Evolutionary conservation across 805 yeast genomes (phyloP), one percentile per base, ranked within the genome.

Genomic region (Myxozyma melibiosi): DNA sequence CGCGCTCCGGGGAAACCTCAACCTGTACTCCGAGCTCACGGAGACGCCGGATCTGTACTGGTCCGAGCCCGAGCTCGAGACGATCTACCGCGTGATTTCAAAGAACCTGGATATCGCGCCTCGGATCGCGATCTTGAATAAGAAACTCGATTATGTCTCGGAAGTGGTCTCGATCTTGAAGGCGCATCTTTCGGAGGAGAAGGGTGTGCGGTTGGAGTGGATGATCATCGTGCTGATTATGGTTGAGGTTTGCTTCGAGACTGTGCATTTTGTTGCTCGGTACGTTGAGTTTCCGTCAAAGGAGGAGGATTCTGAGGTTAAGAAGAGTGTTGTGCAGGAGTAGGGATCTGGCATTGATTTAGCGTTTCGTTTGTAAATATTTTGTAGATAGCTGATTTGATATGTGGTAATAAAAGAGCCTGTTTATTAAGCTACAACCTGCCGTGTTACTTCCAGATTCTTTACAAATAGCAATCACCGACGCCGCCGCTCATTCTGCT

Each of bases 1-100:
- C 62, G 73, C 88, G 41, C 74, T 91, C 13, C 75, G 97, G 58
- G 96, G 96, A 0, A 86, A 86, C 64, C 77, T 91, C 64, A 91
- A 91, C 65, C 73, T 91, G 31, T 90, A 91, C 70, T 86, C 92
- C 8, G 96, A 90, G 67, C 77, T 91, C 57, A 88, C 89, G 30
- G 97, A 90, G 65, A 89, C 95, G 0, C 97, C 97, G 0, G 97
- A 91, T 70, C 73, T 90, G 41, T 91, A 90, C 71, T 91, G 97
- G 97, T 81, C 89, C 44, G 96, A 90, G 68, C 96, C 97, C 0
- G 82, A 83, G 33, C 74, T 91, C 52, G 97, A 91, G 68, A 78
- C 78, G 52, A 82, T 90, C 8, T 91, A 89, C 70, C 80, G 84
- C 47, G 78, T 81, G 18, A 83, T 89, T 6, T 86, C 95, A 0